Evolutionary conservation across 78 protist species (phyloP), one percentile per base, ranked within the genome.

Genomic region (Dictyostelium citrinum): DNA sequence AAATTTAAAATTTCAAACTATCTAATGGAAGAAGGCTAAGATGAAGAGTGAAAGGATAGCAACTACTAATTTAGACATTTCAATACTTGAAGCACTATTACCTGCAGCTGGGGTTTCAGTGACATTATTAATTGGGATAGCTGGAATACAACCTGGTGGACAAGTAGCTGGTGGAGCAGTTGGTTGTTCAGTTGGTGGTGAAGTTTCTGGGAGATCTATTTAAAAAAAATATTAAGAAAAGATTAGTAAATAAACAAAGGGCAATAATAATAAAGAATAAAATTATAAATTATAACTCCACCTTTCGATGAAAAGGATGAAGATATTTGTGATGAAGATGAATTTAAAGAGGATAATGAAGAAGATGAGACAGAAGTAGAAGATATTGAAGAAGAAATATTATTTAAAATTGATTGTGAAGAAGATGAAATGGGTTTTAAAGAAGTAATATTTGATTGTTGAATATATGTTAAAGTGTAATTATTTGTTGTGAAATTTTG

Each of bases 81-180:
- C 61, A 37, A 83, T 35, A 5, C 1, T 29, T 37, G 68, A 37
- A 12, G 82, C 90, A 49, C n/a, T 31, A 51, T 72, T 71, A 70
- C 90, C 90, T 27, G 78, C 90, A 51, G 64, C 90, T 88, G 84
- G 84, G 11, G 85, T 76, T 60, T 78, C 49, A 24, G 90, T 83
- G 27, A 35, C 35, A 6, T 82, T 61, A 29, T 3, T 24, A 17
- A 75, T 37, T 43, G 79, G 93, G 31, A 20, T 46, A 9, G 37
- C 24, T 24, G 58, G 41, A 10, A 37, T 35, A 77, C 82, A 77
- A 45, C 45, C 82, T 27, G 27, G 31, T 45, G 60, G 45, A 14
- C 82, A 77, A 49, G 61, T 78, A 9, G 83, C 68, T 78, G 83
- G 83, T 51, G 68, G n/a, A 49, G 49, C 68, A 78, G 68, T 75